phyloP scores from a whole-genome alignment of 805 yeast species.

The Ogataea methylovora region DNA sequence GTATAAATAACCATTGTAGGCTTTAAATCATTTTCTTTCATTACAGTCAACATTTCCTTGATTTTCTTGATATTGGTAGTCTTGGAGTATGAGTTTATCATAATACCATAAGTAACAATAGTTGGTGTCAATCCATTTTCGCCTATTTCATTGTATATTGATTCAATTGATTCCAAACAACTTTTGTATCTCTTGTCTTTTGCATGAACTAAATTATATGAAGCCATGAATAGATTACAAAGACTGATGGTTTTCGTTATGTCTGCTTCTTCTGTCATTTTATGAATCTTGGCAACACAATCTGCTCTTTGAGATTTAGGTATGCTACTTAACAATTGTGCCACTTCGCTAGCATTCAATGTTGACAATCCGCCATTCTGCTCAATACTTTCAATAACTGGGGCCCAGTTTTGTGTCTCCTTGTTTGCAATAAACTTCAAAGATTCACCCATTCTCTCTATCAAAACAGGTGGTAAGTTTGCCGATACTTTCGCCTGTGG shows the following conservation, averaged over 20 bases:
- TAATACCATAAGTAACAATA: conserved; percentile 33
- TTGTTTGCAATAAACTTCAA: conserved; percentile 30
- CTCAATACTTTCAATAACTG: conserved; percentile 31
- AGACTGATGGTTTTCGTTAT: conserved; percentile 25
- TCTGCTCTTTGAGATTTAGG: conserved; percentile 30
- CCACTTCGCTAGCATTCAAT: conserved; percentile 26
- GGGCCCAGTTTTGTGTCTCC: conserved; percentile 38
- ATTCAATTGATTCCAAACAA: conserved; percentile 23
- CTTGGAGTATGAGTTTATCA: conserved; percentile 41
- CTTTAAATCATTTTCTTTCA: conserved; percentile 30
- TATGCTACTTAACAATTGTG: conserved; percentile 29
- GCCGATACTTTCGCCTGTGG: conserved; percentile 18
- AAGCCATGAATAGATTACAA: conserved; percentile 29
- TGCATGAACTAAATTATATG: conserved; percentile 13
- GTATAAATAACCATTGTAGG: conserved; percentile 44
- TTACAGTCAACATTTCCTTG: conserved; percentile 28
- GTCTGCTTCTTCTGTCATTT: conserved; percentile 28
- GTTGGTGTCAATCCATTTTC: conserved; percentile 23
- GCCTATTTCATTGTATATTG: conserved; percentile 21
- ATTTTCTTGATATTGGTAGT: conserved; percentile 28
- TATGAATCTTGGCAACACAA: conserved; percentile 29
- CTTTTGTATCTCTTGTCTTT: conserved; percentile 17
- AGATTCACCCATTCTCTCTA: conserved; percentile 31
- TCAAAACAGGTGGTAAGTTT: conserved; percentile 29
- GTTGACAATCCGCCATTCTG: conserved; percentile 29